A percentile compares a stretch with the other conserved stretches of the same genome.
These are phyloP conservation scores for Hypericum androsaemum DNA, from an alignment of 345 rosid genomes.

Conservation along the genomic window DNA sequence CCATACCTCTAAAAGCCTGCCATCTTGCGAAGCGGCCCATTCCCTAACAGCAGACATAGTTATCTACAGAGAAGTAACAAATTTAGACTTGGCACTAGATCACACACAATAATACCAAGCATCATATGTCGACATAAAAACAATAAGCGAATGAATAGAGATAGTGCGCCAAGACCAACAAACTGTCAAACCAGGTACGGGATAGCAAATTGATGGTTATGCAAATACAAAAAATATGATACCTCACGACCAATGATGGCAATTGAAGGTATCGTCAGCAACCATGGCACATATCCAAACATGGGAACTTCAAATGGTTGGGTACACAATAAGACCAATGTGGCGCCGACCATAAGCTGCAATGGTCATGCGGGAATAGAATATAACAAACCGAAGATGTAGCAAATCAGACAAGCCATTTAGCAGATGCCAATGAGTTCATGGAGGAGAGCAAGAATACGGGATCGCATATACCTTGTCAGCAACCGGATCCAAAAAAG, in stretches of 20 bases:
- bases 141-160: not conserved
- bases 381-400: constrained; percentile 2
- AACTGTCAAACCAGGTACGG: not conserved
- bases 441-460: not conserved
- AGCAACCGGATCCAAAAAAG: constrained; percentile 97
- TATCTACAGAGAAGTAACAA: constrained; percentile 43
- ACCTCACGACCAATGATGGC: constrained; percentile 98
- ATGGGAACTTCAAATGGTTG: constrained; percentile 49
- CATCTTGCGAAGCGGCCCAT: constrained; percentile 97
- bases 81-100: constrained; percentile 7
- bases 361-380: constrained; percentile 12
- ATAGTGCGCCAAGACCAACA: not conserved
- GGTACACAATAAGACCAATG: constrained; percentile 78
- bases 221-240: constrained; percentile 9
- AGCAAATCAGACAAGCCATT: not conserved
- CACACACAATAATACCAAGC: not conserved
- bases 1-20: constrained; percentile 70
- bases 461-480: constrained; percentile 52
- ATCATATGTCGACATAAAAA: not conserved
- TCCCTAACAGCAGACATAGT: constrained; percentile 98
- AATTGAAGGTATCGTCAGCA: constrained; percentile 73
- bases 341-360: constrained; percentile 98
- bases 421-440: not conserved
- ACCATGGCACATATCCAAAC: constrained; percentile 67
- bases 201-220: not conserved